Evolutionary conservation across 257 asterid genomes (phyloP).

Genomic region (Gentiana dahurica): DNA sequence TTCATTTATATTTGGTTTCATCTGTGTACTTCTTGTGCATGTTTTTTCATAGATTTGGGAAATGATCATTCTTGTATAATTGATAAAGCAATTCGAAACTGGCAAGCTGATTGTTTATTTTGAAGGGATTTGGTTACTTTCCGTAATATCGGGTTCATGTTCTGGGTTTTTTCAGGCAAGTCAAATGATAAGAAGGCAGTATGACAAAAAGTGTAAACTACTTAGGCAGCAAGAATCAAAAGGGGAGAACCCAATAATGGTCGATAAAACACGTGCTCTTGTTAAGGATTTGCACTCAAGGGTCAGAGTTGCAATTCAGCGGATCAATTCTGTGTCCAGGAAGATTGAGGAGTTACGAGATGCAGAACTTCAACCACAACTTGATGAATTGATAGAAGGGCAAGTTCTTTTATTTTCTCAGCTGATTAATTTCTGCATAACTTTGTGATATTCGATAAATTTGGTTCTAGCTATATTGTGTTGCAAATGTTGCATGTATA

Average conservation of each 20-base stretch:
- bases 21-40: background rate
- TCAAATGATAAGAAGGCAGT: slow-evolving; percentile 50
- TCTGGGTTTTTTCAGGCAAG: slow-evolving; percentile 52
- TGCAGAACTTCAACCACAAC: slow-evolving; percentile 87
- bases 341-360: slow-evolving; percentile 88
- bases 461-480: background rate
- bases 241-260: slow-evolving; percentile 28
- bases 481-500: background rate
- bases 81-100: background rate
- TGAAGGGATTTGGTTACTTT: background rate
- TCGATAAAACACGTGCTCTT: slow-evolving; percentile 80
- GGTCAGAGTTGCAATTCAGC: slow-evolving; percentile 76
- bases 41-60: background rate
- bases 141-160: background rate
- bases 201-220: slow-evolving; percentile 66
- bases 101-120: background rate
- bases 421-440: too few species aligned
- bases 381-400: slow-evolving; percentile 96
- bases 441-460: too few species aligned
- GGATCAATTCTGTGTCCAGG: slow-evolving; percentile 73
- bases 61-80: background rate
- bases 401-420: slow-evolving; percentile 15
- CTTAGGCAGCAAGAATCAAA: slow-evolving; percentile 78
- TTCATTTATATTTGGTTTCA: slow-evolving; percentile 1
- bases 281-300: slow-evolving; percentile 93